Conservation (phyloP, 1,284 basidiomycete species). For the Ustilago curta region DNA sequence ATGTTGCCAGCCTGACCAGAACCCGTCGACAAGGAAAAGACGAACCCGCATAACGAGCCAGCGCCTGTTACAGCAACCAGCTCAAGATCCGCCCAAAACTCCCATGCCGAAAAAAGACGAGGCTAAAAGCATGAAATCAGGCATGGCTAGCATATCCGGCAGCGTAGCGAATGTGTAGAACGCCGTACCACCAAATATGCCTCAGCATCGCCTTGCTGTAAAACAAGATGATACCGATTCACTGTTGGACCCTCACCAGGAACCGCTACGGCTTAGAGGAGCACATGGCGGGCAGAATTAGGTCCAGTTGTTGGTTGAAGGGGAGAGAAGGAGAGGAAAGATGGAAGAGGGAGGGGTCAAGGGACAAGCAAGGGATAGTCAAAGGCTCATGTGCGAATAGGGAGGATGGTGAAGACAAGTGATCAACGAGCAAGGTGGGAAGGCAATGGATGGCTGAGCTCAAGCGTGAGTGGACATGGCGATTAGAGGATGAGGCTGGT, state of each 20-base stretch:
- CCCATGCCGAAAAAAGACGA: slow-evolving; percentile 13
- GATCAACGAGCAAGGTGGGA: background rate
- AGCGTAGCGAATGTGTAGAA: slow-evolving; percentile 49
- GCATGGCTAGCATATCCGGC: slow-evolving; percentile 36
- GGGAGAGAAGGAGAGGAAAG: background rate
- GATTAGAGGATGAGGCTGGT: background rate
- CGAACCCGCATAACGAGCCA: slow-evolving; percentile 15
- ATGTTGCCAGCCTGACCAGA: slow-evolving; percentile 43
- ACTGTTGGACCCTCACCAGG: slow-evolving; percentile 57
- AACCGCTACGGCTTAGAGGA: slow-evolving; percentile 55
- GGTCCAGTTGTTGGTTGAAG: slow-evolving; percentile 22
- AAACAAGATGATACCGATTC: slow-evolving; percentile 15
- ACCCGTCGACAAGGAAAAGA: slow-evolving; percentile 31
- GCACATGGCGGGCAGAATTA: slow-evolving; percentile 55
- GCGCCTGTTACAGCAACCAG: slow-evolving; percentile 52
- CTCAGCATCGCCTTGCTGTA: slow-evolving; percentile 10
- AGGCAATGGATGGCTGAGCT: background rate
- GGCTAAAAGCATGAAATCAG: slow-evolving; percentile 20
- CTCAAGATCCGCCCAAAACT: slow-evolving; percentile 12
- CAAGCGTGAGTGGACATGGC: background rate
- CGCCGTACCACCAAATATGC: slow-evolving; percentile 37
- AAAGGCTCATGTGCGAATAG: background rate
- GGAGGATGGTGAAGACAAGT: background rate
- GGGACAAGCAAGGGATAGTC: too few relatives aligned
- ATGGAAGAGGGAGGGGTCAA: background rate